Conservation (phyloP, 1,139 yeast species). For the Zygoascus sp. region DNA sequence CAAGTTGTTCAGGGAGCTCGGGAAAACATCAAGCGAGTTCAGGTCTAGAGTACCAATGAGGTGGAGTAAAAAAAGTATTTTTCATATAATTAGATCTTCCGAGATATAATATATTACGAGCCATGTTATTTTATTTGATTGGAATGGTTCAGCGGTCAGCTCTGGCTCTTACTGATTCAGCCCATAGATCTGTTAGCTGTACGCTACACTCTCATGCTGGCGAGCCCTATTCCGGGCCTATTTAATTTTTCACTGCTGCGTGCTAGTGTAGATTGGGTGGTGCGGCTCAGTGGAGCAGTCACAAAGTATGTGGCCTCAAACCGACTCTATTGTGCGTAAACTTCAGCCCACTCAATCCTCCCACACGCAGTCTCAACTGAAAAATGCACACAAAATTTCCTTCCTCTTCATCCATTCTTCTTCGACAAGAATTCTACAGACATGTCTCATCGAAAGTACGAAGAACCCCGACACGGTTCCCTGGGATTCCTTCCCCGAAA, state of each 20-base stretch:
- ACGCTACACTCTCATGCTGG: too few relatives aligned
- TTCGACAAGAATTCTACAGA: conserved; percentile 10
- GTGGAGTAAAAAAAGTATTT: neutral
- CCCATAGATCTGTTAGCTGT: too few relatives aligned
- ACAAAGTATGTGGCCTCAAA: too few relatives aligned
- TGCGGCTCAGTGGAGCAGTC: conserved; percentile 1
- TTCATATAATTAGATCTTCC: neutral
- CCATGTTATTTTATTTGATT: neutral
- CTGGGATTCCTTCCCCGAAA: conserved; percentile 99
- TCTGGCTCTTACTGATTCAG: too few relatives aligned
- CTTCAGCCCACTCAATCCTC: neutral
- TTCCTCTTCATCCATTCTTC: conserved; percentile 16
- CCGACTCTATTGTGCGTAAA: too few relatives aligned
- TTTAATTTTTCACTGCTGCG: too few relatives aligned
- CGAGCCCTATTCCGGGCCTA: too few relatives aligned
- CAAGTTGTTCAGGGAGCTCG: conserved; percentile 33
- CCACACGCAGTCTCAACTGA: neutral
- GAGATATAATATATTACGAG: neutral
- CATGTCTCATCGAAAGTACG: conserved; percentile 99
- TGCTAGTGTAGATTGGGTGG: too few relatives aligned
- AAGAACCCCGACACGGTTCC: conserved; percentile 99
- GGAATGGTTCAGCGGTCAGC: too few relatives aligned
- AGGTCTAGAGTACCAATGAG: neutral
- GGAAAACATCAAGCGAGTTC: conserved; percentile 21
- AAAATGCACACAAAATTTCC: conserved; percentile 11